Percentiles rank a stretch among this genome's conserved stretches.
These are phyloP conservation scores for Cerioporus squamosus DNA, from an alignment of 1,284 basidiomycete genomes.

Conservation along the genomic window DNA sequence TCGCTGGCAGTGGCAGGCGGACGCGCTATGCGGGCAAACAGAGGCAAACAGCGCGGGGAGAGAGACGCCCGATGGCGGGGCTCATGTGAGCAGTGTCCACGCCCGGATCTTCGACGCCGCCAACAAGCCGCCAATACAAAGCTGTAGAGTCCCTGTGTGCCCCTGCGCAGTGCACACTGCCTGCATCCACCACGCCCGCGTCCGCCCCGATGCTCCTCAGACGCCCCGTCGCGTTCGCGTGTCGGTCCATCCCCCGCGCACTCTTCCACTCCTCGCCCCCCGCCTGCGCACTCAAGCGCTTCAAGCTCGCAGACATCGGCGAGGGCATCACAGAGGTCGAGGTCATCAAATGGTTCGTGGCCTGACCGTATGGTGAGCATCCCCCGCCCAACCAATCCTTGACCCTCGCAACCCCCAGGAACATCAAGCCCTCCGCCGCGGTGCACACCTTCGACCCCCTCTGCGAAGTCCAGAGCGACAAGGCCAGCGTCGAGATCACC, in stretches of 20 bases:
- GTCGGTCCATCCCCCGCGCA: slow-evolving; percentile 17
- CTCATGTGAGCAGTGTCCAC: too few species aligned
- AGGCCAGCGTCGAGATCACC: slow-evolving; percentile 93
- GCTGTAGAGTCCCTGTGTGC: not conserved
- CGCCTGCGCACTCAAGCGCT: slow-evolving; percentile 61
- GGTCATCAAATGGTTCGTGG: slow-evolving; percentile 80
- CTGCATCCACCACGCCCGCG: not conserved
- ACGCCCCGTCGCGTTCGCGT: slow-evolving; percentile 6
- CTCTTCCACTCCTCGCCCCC: slow-evolving; percentile 52
- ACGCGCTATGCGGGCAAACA: not conserved
- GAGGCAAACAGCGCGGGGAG: not conserved
- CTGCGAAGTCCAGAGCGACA: slow-evolving; percentile 95
- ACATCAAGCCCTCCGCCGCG: slow-evolving; percentile 57
- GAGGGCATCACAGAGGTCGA: slow-evolving; percentile 93
- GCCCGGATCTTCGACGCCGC: not conserved
- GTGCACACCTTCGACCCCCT: slow-evolving; percentile 86
- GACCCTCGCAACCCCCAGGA: slow-evolving; percentile 44
- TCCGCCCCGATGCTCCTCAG: slow-evolving; percentile 16
- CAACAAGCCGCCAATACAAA: too few species aligned
- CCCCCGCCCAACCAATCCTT: not conserved
- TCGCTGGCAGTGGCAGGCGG: not conserved
- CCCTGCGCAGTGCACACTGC: too few species aligned
- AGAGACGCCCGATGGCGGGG: too few species aligned
- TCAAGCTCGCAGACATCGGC: slow-evolving; percentile 95
- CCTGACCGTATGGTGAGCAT: not conserved